A percentile compares a stretch with the other conserved stretches of the same genome.
Conservation (phyloP, 768 basidiomycete species). For the Sistotremastrum suecicum region DNA sequence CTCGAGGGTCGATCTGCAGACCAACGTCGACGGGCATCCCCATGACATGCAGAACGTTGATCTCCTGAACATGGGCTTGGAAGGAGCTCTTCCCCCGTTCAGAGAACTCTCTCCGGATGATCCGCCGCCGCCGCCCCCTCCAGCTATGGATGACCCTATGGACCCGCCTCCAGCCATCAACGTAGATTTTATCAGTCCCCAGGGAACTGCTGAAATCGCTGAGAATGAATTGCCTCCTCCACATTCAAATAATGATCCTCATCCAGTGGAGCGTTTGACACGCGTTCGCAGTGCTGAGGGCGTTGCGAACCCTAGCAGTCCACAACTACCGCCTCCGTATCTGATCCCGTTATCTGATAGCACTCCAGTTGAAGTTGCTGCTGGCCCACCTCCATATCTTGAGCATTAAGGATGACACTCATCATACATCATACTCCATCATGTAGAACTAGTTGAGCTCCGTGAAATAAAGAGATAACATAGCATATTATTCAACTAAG, state of each 20-base stretch:
- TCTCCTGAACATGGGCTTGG: slow-evolving; percentile 32
- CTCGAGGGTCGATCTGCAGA: slow-evolving; percentile 31
- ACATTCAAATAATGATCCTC: too few species aligned
- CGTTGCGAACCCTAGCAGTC: slow-evolving; percentile 3
- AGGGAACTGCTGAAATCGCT: too few species aligned
- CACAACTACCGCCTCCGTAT: background rate
- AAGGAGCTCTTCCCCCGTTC: slow-evolving; percentile 10
- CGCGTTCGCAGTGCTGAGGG: background rate
- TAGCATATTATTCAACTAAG: too few species aligned
- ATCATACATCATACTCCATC: too few species aligned
- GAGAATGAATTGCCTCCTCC: too few species aligned
- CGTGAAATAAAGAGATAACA: too few species aligned
- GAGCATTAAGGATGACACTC: too few species aligned
- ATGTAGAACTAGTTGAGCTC: too few species aligned
- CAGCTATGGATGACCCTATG: slow-evolving; percentile 73
- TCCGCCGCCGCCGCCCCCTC: slow-evolving; percentile 60
- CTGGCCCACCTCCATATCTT: too few species aligned
- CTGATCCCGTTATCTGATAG: too few species aligned
- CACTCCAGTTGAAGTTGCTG: too few species aligned
- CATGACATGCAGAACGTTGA: slow-evolving; percentile 47
- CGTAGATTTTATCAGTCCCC: slow-evolving; percentile 36
- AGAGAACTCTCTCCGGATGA: slow-evolving; percentile 10
- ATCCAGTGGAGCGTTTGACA: too few species aligned
- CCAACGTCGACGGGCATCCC: slow-evolving; percentile 52
- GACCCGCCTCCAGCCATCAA: slow-evolving; percentile 85